phyloP scores from a whole-genome alignment of 78 protist species.

The Dictyostelium capitatum region DNA sequence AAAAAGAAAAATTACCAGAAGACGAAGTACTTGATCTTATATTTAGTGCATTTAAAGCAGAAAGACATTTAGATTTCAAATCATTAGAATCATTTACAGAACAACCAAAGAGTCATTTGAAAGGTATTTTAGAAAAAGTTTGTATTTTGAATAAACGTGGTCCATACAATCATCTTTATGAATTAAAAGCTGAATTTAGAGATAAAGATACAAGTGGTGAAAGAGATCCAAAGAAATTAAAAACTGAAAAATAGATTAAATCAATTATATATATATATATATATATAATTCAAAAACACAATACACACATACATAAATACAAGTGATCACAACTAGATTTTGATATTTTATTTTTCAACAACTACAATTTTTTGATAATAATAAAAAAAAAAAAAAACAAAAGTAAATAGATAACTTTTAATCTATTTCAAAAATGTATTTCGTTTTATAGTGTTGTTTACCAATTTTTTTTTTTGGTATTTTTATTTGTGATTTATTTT shows the following conservation, averaged over 20 bases:
- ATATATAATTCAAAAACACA: too few relatives aligned
- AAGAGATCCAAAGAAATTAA: constrained; percentile 11
- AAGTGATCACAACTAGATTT: too few relatives aligned
- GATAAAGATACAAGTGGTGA: not conserved
- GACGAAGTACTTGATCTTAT: constrained; percentile 60
- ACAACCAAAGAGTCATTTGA: constrained; percentile 55
- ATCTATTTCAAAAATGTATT: too few relatives aligned
- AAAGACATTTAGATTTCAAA: constrained; percentile 37
- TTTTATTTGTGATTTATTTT: too few relatives aligned
- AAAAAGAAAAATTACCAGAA: constrained; percentile 61
- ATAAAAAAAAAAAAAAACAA: too few relatives aligned
- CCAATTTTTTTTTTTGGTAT: too few relatives aligned
- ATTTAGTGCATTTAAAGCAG: constrained; percentile 37
- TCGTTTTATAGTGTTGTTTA: too few relatives aligned
- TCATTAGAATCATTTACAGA: constrained; percentile 23
- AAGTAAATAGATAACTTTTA: too few relatives aligned
- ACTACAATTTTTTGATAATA: too few relatives aligned
- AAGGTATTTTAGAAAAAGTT: constrained; percentile 34
- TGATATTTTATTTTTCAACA: too few relatives aligned
- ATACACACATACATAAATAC: too few relatives aligned
- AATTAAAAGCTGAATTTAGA: constrained; percentile 50
- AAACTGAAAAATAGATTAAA: too few relatives aligned
- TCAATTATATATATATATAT: not conserved
- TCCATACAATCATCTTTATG: constrained; percentile 41
- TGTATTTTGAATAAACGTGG: constrained; percentile 59